Evolutionary conservation across 129 eudicot genomes (phyloP).

Genomic region (Oenanthe sinensis): DNA sequence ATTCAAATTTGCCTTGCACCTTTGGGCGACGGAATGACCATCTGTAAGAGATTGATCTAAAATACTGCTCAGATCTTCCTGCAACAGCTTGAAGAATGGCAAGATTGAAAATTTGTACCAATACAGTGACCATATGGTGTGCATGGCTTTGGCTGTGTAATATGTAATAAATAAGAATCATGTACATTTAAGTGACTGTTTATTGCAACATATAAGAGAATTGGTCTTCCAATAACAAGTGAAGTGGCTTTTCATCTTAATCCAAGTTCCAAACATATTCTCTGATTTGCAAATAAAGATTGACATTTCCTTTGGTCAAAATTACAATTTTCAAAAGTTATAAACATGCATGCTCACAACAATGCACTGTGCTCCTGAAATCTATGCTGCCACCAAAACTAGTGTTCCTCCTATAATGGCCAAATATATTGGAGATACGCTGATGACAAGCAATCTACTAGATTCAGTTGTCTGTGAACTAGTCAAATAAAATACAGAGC

Average conservation of each 20-base stretch:
- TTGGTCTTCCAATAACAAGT: background rate
- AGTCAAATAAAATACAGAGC: background rate
- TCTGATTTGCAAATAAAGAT: background rate
- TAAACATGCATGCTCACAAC: background rate
- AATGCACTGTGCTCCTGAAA: background rate
- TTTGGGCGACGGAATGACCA: constrained; percentile 44
- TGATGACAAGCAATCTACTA: background rate
- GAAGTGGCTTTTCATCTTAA: background rate
- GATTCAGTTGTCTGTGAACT: background rate
- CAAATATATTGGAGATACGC: background rate
- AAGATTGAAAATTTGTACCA: background rate
- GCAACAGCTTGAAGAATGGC: background rate
- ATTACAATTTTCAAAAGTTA: background rate
- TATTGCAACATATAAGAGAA: background rate
- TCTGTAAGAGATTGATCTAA: constrained; percentile 33
- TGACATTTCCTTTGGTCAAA: background rate
- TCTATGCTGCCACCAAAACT: background rate
- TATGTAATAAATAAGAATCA: background rate
- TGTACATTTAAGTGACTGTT: background rate
- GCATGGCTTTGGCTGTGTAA: background rate
- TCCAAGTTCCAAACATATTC: background rate
- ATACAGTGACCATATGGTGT: background rate
- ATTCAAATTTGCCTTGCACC: constrained; percentile 28
- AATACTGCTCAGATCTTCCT: background rate
- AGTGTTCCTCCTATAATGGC: background rate